Base-by-base conservation (phyloP, 2,329 filamentous ascomycete species). In the Xylaria sp. region DNA sequence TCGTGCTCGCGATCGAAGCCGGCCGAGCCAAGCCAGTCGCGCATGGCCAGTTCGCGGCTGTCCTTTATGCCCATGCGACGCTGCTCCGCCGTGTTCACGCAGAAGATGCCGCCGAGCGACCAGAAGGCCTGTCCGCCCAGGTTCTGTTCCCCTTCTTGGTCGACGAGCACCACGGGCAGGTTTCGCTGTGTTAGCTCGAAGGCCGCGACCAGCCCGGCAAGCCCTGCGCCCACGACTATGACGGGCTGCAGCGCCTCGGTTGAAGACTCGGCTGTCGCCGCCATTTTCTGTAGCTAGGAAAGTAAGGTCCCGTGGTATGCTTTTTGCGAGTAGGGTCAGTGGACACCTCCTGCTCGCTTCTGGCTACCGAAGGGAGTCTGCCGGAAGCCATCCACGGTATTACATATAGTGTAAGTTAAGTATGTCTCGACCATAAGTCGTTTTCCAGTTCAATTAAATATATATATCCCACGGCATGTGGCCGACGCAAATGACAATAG, bases 81-180 rank as follows among this genome's bases (percentile, higher is more conserved):
- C 80, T 90, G 88, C 70, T 85, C 82, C 9, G 83, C 75, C 9
- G 86, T 88, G 79, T 90, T 77, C 64, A 90, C 88, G 78, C 85
- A 82, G 79, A 90, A 90, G 31, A 90, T 76, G 43, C 88, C 88
- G 41, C 88, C 88, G 0, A 90, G 83, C 3, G 88, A 90, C 87
- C 88, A 90, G 75, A 89, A 90, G 7, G 88, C 88, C 77, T 90
- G 88, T 2, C 88, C 88, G 67, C 88, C 88, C 10, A 90, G 80
- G 72, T 83, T 89, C 69, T 82, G 78, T 36, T 81, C 82, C 67
- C 85, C 86, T 75, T 90, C 88, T 75, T 90, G 88, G 78, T 90
- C 88, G 60, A 90, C 62, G 51, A 89, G 78, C 58, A 89, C 67
- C 43, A 82, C 82, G 2, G 82, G 83, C n/a, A 89, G 79, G 60